phyloP scores from a whole-genome alignment of 2,329 filamentous ascomycete species.

The Didymosphaeria variabile region DNA sequence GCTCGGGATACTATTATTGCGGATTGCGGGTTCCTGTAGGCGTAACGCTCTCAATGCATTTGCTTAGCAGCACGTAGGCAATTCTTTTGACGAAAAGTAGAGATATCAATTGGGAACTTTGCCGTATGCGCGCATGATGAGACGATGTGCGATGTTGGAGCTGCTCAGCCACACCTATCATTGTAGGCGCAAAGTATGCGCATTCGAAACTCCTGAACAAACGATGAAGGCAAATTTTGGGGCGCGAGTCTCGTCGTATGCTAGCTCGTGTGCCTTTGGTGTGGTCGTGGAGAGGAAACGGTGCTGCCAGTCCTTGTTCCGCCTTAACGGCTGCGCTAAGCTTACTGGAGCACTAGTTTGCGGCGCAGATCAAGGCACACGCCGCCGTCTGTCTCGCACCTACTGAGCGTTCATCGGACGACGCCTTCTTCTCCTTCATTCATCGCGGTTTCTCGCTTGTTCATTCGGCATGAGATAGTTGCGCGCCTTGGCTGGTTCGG shows the following conservation, averaged over 20 bases:
- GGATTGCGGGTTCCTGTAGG: not conserved
- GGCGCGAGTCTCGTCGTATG: not conserved
- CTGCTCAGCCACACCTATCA: too few species aligned
- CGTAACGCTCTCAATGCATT: slow-evolving; percentile 1
- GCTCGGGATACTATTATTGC: too few species aligned
- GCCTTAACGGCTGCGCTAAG: not conserved
- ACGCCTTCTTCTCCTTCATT: not conserved
- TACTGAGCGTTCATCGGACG: not conserved
- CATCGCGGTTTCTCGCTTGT: not conserved
- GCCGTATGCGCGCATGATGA: too few species aligned
- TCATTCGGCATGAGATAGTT: slow-evolving; percentile 1
- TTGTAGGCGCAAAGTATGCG: too few species aligned
- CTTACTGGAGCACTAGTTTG: not conserved
- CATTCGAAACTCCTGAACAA: too few species aligned
- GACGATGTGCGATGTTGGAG: too few species aligned
- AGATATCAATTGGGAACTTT: too few species aligned
- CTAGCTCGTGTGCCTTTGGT: not conserved
- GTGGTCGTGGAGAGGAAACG: not conserved
- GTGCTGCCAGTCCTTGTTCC: not conserved
- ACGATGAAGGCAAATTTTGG: too few species aligned
- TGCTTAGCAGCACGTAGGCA: not conserved
- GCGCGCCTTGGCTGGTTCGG: not conserved
- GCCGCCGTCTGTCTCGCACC: not conserved
- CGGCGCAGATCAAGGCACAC: not conserved
- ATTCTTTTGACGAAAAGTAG: not conserved